Base-by-base conservation (phyloP, 306 rosid species). In the Gastrolobium villosum region DNA sequence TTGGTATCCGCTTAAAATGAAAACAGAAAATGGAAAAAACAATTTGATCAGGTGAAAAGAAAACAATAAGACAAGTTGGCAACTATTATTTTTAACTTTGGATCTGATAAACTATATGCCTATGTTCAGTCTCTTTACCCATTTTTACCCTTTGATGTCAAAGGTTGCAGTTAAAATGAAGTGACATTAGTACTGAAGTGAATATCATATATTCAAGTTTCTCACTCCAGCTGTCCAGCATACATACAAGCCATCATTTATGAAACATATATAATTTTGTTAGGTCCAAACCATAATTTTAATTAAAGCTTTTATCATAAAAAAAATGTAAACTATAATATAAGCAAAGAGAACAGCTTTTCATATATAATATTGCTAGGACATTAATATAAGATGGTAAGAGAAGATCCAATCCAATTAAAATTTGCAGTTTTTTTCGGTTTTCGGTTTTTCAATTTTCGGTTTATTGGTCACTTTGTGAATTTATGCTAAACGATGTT, bases 91-190 rank as follows among this genome's bases (percentile, higher is more conserved):
- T 57, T 69, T 53, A 75, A 61, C 71, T 62, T 50, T 15, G 50
- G 45, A 69, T 52, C 81, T 50, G 53, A 69, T 50, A 40, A 61
- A 69, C 53, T 41, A 46, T 37, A 75, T 30, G 72, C 36, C 72
- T 11, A 41, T 43, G 40, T 20, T 31, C 67, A 6, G 41, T 70
- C 73, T 75, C 43, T 39, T 70, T 1, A 26, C 35, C 54, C 61
- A 3, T 35, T 49, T 39, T 81, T 45, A 28, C 15, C 69, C 39
- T 53, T 46, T 11, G 3, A 63, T 69, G 35, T 63, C 63, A 46
- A 39, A 63, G 64, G 53, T 69, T 43, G 68, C 48, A 62, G 75
- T 70, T 54, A 76, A 67, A 34, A 74, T 49, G 61, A 75, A 76
- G 36, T 34, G 54, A 32, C 72, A 11, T 31, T 43, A 44, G 28